Evolutionary conservation across 1,284 basidiomycete genomes (phyloP), one percentile per base, ranked within the genome.

Genomic region (Ceratorhiza oryzae-sativae): DNA sequence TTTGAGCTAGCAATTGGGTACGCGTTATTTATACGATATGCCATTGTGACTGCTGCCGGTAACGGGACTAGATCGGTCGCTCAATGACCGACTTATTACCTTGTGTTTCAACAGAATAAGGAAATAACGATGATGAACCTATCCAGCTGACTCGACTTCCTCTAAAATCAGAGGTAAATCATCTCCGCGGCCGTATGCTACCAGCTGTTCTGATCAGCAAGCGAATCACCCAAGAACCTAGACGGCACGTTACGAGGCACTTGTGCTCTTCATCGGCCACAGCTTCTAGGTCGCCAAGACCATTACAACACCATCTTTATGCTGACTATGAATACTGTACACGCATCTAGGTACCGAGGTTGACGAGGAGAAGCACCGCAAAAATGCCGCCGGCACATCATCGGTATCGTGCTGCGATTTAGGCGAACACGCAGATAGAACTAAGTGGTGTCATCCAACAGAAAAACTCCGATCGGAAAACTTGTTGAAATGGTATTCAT

Each of bases 331-430:
- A 20, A 36, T 36, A 39, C 6, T 59, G 34, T 59, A 45, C 15
- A 59, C 42, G 36, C 20, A 39, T 59, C 23, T 53, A 23, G n/a
- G 30, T n/a, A 30, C 62, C 62, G 62, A 65, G 23, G 49, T 65
- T 65, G n/a, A 39, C 32, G 62, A 65, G 62, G 62, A 25, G 62
- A 65, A 65, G 62, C 30, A 27, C 62, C 62, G 62, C 46, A 49
- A 65, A 65, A 65, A 41, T 46, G 25, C 62, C 62, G 62, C 34
- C 62, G 62, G 49, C 49, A 34, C 62, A 62, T 62, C 60, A 62
- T 62, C 60, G 60, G 60, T 58, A 20, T 10, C 8, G 55, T 18
- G 32, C n/a, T 25, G 15, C 18, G 4, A 18, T 45, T 45, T 3
- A 45, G 18, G 42, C 42, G n/a, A 18, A 18, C 42, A 45, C 36